phyloP scores from a whole-genome alignment of 2,329 filamentous ascomycete genomes.

The Coniochaeta hoffmannii region DNA sequence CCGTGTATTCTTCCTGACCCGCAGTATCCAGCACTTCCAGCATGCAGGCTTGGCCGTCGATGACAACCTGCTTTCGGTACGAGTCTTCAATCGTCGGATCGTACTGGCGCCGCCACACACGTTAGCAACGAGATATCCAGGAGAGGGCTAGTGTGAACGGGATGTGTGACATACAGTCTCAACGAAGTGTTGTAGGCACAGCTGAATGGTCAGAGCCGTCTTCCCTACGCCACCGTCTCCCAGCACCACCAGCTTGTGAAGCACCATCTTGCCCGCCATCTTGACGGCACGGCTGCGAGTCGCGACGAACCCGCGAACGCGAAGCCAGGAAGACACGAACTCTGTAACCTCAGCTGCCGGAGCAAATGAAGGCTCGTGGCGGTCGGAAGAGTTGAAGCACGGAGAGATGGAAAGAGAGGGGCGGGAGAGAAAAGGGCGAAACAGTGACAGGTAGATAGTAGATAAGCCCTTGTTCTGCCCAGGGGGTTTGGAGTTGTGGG shows the following conservation, averaged over 20 bases:
- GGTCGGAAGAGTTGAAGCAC: conserved; percentile 2
- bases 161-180: conserved; percentile 60
- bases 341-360: not conserved
- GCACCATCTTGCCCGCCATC: conserved; percentile 90
- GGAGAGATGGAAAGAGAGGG: conserved; percentile 2
- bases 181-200: conserved; percentile 97
- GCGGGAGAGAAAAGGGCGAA: not conserved
- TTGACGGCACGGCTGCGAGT: conserved; percentile 16
- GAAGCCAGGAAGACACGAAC: not conserved
- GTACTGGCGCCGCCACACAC: conserved; percentile 43
- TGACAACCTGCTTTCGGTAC: conserved; percentile 83
- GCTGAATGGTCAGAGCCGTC: conserved; percentile 89
- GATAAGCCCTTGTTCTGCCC: not conserved
- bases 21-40: conserved; percentile 95
- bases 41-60: conserved; percentile 94
- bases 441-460: not conserved
- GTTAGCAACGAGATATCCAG: conserved; percentile 5
- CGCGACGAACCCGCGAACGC: not conserved
- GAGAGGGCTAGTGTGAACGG: not conserved
- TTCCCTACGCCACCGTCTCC: conserved; percentile 93
- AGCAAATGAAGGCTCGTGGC: not conserved
- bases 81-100: conserved; percentile 86
- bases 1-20: conserved; percentile 97
- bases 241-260: conserved; percentile 93
- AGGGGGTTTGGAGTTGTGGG: not conserved